Evolutionary conservation across 1,284 basidiomycete species (phyloP).

Genomic region (Rhodotorula sp.): DNA sequence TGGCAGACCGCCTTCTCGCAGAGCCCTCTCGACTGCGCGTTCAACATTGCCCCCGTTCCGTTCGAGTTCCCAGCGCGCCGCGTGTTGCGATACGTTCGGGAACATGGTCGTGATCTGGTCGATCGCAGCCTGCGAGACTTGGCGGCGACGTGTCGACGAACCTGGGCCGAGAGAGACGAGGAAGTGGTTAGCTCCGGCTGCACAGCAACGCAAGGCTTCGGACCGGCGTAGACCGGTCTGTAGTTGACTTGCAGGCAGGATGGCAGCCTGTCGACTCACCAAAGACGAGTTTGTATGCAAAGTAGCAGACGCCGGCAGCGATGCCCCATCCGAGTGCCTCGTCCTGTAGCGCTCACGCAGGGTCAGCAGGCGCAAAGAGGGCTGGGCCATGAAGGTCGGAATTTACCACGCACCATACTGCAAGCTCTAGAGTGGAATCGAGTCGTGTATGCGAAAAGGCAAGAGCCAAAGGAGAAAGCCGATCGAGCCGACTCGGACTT

Average conservation of each 20-base stretch:
- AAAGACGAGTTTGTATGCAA: conserved; percentile 30
- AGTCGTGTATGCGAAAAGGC: too few species aligned
- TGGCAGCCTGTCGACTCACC: conserved; percentile 5
- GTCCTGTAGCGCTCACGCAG: conserved; percentile 2
- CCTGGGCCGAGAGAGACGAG: background rate
- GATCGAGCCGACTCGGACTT: too few species aligned
- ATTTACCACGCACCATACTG: too few species aligned
- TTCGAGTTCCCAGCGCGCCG: conserved; percentile 25
- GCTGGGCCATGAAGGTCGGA: background rate
- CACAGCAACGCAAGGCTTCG: background rate
- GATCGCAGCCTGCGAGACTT: conserved; percentile 13
- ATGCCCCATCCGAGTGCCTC: conserved; percentile 30
- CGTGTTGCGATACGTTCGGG: conserved; percentile 7
- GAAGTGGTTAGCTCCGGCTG: background rate
- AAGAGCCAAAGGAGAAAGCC: too few species aligned
- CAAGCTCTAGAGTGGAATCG: too few species aligned
- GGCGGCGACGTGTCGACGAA: background rate
- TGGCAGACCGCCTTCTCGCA: conserved; percentile 28
- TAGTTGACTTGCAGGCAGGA: too few species aligned
- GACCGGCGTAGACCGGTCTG: too few species aligned
- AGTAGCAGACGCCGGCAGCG: conserved; percentile 21
- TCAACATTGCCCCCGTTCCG: conserved; percentile 33
- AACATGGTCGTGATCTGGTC: conserved; percentile 20
- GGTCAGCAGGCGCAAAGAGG: background rate
- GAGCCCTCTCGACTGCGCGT: conserved; percentile 28